Conservation (phyloP, 1,139 yeast species). For the Kluyveromyces sp. region DNA sequence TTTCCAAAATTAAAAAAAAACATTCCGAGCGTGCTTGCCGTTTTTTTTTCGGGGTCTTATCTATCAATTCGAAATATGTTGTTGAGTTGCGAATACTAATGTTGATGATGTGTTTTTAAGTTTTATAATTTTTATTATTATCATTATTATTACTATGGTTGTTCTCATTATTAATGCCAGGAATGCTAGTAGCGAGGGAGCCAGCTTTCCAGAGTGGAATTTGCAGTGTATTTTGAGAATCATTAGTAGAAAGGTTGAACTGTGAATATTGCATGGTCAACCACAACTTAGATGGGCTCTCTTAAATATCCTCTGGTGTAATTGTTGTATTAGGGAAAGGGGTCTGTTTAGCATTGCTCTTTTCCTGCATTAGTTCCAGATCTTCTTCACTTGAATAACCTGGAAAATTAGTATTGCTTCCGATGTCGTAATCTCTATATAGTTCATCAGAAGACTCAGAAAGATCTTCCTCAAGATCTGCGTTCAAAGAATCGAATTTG, state of each 20-base stretch:
- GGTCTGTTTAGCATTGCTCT: neutral
- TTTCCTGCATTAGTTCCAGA: constrained; percentile 5
- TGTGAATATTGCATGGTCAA: neutral
- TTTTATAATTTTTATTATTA: no score
- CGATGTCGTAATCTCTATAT: constrained; percentile 1
- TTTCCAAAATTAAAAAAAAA: no score
- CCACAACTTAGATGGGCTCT: neutral
- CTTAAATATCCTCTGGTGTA: neutral
- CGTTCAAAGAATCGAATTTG: constrained; percentile 1
- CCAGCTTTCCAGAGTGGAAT: neutral
- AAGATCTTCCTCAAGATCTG: constrained; percentile 6
- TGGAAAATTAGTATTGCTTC: neutral
- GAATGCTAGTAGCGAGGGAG: neutral
- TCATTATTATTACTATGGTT: neutral
- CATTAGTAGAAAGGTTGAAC: neutral
- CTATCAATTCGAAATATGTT: no score
- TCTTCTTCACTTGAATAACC: constrained; percentile 11
- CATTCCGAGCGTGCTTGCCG: no score
- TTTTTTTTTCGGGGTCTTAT: no score
- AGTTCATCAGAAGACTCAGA: constrained; percentile 1
- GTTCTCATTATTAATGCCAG: neutral
- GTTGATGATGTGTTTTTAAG: neutral
- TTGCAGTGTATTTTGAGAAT: neutral
- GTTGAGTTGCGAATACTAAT: no score
- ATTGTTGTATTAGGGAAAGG: constrained; percentile 1